A percentile compares a stretch with the other conserved stretches of the same genome.
These are phyloP conservation scores for Crithidia sp. DNA, from an alignment of 208 protist genomes.

Conservation along the genomic window DNA sequence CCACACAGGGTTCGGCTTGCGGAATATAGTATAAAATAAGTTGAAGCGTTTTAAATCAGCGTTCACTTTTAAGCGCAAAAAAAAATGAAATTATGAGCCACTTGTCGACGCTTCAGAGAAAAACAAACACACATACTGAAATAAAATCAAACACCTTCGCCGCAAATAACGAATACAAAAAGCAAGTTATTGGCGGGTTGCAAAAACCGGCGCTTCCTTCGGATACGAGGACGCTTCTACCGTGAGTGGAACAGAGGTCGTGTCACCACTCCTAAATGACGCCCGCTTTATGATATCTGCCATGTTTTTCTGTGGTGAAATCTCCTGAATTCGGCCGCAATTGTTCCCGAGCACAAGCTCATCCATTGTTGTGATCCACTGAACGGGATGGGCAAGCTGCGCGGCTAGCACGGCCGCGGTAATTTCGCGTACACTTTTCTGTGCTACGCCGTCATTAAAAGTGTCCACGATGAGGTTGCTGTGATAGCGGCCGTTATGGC, in stretches of 20 bases:
- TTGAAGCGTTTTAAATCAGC: too few relatives aligned
- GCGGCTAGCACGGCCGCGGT: constrained; percentile 75
- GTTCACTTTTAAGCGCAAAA: constrained; percentile 1
- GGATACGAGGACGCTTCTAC: constrained; percentile 35
- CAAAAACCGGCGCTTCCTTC: constrained; percentile 29
- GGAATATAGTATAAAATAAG: too few relatives aligned
- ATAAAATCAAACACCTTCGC: constrained; percentile 6
- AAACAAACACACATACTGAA: background rate
- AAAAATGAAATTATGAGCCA: constrained; percentile 12
- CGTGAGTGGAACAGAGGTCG: background rate
- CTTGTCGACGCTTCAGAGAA: too few relatives aligned
- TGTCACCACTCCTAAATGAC: constrained; percentile 9
- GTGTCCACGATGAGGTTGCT: constrained; percentile 46
- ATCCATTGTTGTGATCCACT: constrained; percentile 87
- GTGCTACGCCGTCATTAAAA: constrained; percentile 47
- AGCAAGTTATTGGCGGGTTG: background rate
- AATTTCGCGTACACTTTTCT: constrained; percentile 67
- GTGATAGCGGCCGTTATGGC: constrained; percentile 73
- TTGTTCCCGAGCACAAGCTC: constrained; percentile 49
- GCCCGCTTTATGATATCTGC: constrained; percentile 80
- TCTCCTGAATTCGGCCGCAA: constrained; percentile 57
- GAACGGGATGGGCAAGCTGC: constrained; percentile 79
- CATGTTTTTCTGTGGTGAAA: constrained; percentile 63
- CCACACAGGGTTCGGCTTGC: too few relatives aligned
- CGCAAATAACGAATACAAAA: background rate